A percentile compares a stretch with the other conserved stretches of the same genome.
phyloP scores from a whole-genome alignment of 2,329 filamentous ascomycete species.

The Sphaerostilbella broomeana region DNA sequence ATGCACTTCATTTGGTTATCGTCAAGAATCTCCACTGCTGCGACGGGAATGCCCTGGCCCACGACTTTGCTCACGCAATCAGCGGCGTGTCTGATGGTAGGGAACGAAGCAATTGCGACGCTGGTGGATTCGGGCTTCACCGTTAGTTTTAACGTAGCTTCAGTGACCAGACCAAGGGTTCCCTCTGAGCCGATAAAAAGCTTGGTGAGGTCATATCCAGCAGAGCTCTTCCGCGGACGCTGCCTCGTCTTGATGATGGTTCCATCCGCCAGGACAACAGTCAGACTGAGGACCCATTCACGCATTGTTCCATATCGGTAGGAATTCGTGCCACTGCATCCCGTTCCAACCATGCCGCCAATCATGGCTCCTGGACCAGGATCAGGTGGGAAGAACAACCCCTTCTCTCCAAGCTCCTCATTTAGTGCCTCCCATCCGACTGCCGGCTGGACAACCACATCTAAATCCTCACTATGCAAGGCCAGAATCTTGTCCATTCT shows the following conservation, averaged over 20 bases:
- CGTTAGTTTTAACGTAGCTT: constrained; percentile 82
- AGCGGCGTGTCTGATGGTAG: constrained; percentile 61
- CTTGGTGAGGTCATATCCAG: constrained; percentile 85
- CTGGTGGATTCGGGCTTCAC: constrained; percentile 72
- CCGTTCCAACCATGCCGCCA: constrained; percentile 77
- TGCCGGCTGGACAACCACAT: constrained; percentile 71
- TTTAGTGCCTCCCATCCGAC: constrained; percentile 85
- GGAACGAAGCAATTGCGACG: constrained; percentile 65
- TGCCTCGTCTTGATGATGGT: constrained; percentile 86
- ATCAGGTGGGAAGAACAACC: constrained; percentile 87
- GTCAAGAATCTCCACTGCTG: constrained; percentile 88
- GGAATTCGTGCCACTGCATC: constrained; percentile 73
- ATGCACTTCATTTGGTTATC: constrained; percentile 78
- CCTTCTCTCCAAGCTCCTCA: constrained; percentile 63
- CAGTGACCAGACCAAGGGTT: constrained; percentile 83
- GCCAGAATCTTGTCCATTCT: constrained; percentile 76
- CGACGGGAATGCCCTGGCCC: constrained; percentile 71
- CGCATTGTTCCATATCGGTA: constrained; percentile 93
- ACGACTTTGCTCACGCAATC: constrained; percentile 77
- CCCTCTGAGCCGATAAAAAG: constrained; percentile 89
- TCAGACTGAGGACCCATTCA: constrained; percentile 83
- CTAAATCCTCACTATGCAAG: constrained; percentile 70
- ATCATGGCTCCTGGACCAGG: constrained; percentile 90
- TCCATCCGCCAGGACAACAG: constrained; percentile 83
- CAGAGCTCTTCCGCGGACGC: constrained; percentile 80